These are phyloP conservation scores for Boletus speciosus DNA, from an alignment of 768 basidiomycete species.

Conservation along the genomic window DNA sequence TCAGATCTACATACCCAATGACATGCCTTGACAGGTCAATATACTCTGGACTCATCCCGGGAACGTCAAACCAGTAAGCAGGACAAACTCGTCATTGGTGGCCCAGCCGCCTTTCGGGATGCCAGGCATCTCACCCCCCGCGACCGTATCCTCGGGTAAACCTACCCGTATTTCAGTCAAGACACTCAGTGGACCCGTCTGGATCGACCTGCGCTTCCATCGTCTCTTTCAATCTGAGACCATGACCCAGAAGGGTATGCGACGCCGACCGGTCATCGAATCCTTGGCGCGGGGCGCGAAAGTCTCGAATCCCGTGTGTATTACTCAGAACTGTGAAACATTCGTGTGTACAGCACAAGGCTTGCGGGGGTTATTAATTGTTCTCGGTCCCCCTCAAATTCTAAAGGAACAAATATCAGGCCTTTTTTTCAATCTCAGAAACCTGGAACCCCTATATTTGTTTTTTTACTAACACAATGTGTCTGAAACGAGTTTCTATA, in stretches of 20 bases:
- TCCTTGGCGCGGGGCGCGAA: not conserved
- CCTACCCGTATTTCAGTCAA: not conserved
- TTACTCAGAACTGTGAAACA: not conserved
- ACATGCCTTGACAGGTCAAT: not conserved
- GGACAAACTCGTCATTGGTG: not conserved
- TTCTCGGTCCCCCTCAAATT: not conserved
- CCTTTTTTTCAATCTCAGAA: not conserved
- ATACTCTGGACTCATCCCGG: not conserved
- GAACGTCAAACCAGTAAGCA: not conserved
- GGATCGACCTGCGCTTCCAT: not conserved
- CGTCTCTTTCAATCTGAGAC: not conserved
- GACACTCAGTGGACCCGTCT: not conserved
- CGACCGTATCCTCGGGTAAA: too few relatives aligned
- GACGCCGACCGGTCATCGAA: not conserved
- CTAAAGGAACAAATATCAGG: not conserved
- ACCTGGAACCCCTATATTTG: not conserved
- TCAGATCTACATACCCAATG: not conserved
- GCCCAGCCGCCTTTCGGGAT: not conserved
- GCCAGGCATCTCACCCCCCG: not conserved
- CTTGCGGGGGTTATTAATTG: too few relatives aligned
- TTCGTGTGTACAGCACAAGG: too few relatives aligned
- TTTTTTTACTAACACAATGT: not conserved
- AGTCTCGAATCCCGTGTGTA: not conserved
- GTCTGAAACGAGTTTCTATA: not conserved
- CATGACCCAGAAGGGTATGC: not conserved